These are phyloP conservation scores for Cordyceps sp. DNA, from an alignment of 2,329 filamentous ascomycete species.

Conservation along the genomic window DNA sequence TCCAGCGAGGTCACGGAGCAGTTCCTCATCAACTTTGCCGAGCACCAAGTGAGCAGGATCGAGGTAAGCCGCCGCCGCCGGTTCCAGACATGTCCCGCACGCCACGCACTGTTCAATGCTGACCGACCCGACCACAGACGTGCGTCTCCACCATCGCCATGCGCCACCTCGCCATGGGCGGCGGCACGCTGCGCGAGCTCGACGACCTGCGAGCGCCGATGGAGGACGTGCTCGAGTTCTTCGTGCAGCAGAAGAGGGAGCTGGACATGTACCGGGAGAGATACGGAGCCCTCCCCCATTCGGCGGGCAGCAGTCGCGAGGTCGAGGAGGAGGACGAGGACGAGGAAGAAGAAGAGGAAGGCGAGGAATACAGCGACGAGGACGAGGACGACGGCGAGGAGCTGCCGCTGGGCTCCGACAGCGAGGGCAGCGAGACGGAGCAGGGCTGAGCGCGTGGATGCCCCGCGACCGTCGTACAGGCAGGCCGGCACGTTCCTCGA, in stretches of 20 bases:
- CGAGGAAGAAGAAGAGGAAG: conserved; percentile 13
- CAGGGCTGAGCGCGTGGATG: neutral
- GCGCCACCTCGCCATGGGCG: conserved; percentile 62
- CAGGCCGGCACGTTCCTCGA: no score
- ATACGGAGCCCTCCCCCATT: conserved; percentile 25
- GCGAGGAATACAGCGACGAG: conserved; percentile 1
- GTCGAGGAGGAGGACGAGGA: conserved; percentile 2
- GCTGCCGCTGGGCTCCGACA: no score
- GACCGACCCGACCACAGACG: conserved; percentile 34
- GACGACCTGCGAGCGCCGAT: conserved; percentile 67
- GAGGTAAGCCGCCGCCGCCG: conserved; percentile 46
- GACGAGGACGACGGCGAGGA: conserved; percentile 8
- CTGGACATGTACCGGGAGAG: conserved; percentile 41
- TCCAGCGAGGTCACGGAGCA: conserved; percentile 79
- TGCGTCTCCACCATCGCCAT: conserved; percentile 66
- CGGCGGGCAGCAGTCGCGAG: conserved; percentile 1
- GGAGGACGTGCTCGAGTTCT: conserved; percentile 46
- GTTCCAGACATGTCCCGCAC: neutral
- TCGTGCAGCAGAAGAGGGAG: conserved; percentile 46
- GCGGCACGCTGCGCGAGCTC: conserved; percentile 42
- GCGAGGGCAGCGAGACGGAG: conserved; percentile 9
- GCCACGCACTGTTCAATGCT: neutral
- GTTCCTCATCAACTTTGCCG: conserved; percentile 77
- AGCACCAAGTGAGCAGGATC: conserved; percentile 89
- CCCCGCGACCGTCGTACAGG: neutral